Evolutionary conservation across 2,329 filamentous ascomycete genomes (phyloP).

Genomic region (Rasamsonia emersonii): DNA sequence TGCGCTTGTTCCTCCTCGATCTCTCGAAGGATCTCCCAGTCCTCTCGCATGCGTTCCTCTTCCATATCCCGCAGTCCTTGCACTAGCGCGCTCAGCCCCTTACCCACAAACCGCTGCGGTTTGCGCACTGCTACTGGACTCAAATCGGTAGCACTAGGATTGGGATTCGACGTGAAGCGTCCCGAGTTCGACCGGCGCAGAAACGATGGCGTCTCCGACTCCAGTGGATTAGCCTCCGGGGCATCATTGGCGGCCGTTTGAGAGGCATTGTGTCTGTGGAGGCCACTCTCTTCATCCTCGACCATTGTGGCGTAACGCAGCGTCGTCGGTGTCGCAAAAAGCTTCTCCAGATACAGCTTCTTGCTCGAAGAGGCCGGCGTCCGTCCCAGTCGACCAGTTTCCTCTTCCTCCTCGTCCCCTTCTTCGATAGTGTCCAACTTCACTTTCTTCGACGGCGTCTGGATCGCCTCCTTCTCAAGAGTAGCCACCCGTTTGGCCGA

Average conservation of each 20-base stretch:
- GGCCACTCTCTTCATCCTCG: slow-evolving; percentile 20
- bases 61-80: slow-evolving; percentile 33
- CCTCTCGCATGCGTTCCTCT: slow-evolving; percentile 33
- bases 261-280: slow-evolving; percentile 5
- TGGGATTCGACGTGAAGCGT: slow-evolving; percentile 14
- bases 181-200: slow-evolving; percentile 29
- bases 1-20: slow-evolving; percentile 33
- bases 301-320: slow-evolving; percentile 34
- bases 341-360: slow-evolving; percentile 35
- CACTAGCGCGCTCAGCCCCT: slow-evolving; percentile 30
- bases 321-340: slow-evolving; percentile 39
- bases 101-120: slow-evolving; percentile 28
- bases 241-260: slow-evolving; percentile 5
- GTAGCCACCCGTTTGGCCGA: slow-evolving; percentile 20
- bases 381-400: slow-evolving; percentile 15
- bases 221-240: slow-evolving; percentile 12
- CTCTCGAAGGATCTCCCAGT: slow-evolving; percentile 36
- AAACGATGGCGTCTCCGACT: slow-evolving; percentile 31
- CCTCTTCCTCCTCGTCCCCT: slow-evolving; percentile 19
- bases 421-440: slow-evolving; percentile 21
- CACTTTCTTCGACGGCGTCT: slow-evolving; percentile 28
- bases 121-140: slow-evolving; percentile 33
- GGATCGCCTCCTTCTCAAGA: slow-evolving; percentile 19
- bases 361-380: slow-evolving; percentile 38
- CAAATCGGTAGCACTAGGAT: slow-evolving; percentile 12